Percentiles rank a stretch among this genome's conserved stretches.
These are phyloP conservation scores for Camelina laxa DNA, from an alignment of 345 rosid species.

Conservation along the genomic window DNA sequence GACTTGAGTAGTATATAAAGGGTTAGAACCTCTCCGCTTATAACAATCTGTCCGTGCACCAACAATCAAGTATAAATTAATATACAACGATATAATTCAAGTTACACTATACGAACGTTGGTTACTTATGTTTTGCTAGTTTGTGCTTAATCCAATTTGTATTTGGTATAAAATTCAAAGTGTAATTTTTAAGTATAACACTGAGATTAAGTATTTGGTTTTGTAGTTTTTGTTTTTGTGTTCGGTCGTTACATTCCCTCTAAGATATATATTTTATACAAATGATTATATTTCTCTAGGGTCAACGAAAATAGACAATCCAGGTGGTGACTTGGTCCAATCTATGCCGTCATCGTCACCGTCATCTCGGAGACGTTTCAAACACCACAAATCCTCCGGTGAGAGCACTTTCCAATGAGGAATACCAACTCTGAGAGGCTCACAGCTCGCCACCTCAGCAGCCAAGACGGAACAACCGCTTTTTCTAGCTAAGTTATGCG, in stretches of 20 bases:
- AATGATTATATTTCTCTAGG: slow-evolving; percentile 72
- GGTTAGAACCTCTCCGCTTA: too few species aligned
- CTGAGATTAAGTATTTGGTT: slow-evolving; percentile 23
- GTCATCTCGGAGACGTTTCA: slow-evolving; percentile 84
- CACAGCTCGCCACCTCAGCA: slow-evolving; percentile 72
- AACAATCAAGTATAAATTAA: neutral
- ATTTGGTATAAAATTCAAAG: slow-evolving; percentile 6
- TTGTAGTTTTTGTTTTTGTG: neutral
- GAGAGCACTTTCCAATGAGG: slow-evolving; percentile 88
- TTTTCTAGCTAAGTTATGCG: slow-evolving; percentile 81
- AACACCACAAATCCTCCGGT: slow-evolving; percentile 85
- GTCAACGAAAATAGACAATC: slow-evolving; percentile 89
- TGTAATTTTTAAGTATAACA: neutral
- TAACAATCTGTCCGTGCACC: neutral
- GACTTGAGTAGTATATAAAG: too few species aligned
- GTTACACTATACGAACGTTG: neutral
- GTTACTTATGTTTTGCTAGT: neutral
- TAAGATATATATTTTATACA: neutral
- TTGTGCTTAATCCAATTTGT: neutral
- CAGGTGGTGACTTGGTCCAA: slow-evolving; percentile 93
- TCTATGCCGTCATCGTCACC: slow-evolving; percentile 71
- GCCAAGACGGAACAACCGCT: slow-evolving; percentile 77
- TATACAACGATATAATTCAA: neutral
- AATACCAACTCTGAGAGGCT: slow-evolving; percentile 71
- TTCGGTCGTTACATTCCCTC: slow-evolving; percentile 17